Evolutionary conservation across 495 filamentous ascomycete species (phyloP).

Genomic region (Bathelium albidoporum): DNA sequence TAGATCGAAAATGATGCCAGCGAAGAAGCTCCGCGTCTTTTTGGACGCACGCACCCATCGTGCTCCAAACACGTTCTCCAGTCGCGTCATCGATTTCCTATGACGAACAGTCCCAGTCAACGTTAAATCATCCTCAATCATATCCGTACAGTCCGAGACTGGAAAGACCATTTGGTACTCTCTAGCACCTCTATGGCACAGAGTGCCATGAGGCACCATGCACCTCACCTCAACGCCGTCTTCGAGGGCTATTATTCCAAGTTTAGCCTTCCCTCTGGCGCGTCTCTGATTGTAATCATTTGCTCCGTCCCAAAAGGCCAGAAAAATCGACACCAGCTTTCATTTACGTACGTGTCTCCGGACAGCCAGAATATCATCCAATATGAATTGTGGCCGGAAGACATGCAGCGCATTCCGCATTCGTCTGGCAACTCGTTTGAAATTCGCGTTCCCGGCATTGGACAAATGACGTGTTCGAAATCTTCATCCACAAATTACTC

Average conservation of each 20-base stretch:
- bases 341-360: conserved; percentile 36
- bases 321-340: conserved; percentile 32
- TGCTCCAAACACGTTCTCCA: no score
- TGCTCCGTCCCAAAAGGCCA: conserved; percentile 29
- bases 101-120: no score
- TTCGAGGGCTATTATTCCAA: conserved; percentile 43
- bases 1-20: no score
- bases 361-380: conserved; percentile 23
- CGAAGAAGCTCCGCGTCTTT: no score
- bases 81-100: no score
- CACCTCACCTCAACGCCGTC: conserved; percentile 29
- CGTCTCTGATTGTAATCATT: conserved; percentile 28
- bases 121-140: no score
- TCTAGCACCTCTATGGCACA: not conserved
- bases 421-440: conserved; percentile 22
- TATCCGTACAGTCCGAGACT: not conserved
- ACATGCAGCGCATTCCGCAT: conserved; percentile 17
- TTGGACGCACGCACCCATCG: no score
- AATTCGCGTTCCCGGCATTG: conserved; percentile 24
- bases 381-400: conserved; percentile 25
- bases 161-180: not conserved
- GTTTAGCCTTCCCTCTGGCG: conserved; percentile 33
- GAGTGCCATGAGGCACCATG: conserved; percentile 23
- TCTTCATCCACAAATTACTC: conserved; percentile 24
- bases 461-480: conserved; percentile 17